Evolutionary conservation across 2,329 filamentous ascomycete species (phyloP).

Genomic region (Fusarium coicis): DNA sequence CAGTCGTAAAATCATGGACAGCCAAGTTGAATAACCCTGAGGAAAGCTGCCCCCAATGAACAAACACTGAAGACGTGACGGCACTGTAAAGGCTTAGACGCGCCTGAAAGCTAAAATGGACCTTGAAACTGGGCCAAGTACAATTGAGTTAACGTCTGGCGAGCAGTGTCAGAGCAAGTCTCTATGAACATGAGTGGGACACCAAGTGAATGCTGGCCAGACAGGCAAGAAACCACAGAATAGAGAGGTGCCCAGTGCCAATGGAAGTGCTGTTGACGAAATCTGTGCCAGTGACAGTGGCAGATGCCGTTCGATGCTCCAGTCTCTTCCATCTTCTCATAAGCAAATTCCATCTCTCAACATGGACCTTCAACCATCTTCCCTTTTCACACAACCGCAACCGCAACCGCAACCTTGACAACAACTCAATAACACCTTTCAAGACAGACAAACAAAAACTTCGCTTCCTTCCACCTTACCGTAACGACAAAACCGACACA

Average conservation of each 20-base stretch:
- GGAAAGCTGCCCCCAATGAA: neutral
- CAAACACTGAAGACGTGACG: neutral
- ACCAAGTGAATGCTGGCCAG: neutral
- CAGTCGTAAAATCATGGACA: accelerated
- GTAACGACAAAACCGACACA: neutral
- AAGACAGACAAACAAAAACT: neutral
- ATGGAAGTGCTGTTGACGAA: accelerated
- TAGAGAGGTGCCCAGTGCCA: neutral
- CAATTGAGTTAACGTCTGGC: neutral
- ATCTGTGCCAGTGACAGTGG: neutral
- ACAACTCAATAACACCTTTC: neutral
- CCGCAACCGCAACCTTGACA: neutral
- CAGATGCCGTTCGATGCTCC: neutral
- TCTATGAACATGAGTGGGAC: neutral
- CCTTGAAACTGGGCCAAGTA: neutral
- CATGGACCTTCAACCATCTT: neutral
- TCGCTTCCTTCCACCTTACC: too few species aligned
- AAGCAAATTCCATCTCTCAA: neutral
- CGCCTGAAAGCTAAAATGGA: accelerated
- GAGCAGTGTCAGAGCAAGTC: neutral
- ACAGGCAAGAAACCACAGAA: neutral
- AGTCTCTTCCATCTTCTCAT: neutral
- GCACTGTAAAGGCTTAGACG: too few species aligned
- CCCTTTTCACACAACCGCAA: neutral
- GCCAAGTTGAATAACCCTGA: neutral